Base-by-base conservation (phyloP, 2,329 filamentous ascomycete species). In the Cladobotryum mycophilum region DNA sequence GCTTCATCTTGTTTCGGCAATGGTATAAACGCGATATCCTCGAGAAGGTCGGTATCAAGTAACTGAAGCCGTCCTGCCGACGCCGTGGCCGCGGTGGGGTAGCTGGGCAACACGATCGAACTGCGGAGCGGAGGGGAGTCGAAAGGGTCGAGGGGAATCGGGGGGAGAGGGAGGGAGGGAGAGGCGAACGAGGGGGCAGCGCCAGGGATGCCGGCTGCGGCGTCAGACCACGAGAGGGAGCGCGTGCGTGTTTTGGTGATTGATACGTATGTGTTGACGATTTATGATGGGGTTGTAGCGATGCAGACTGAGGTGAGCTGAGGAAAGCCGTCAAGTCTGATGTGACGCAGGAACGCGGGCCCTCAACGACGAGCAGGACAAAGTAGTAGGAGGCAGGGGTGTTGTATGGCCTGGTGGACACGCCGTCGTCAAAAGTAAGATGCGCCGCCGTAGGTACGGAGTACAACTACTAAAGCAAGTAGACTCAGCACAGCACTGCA, bases 1-100 rank as follows among this genome's bases (percentile, higher is more conserved):
- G 88, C 78, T 96, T 96, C 92, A 97, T 96, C 73, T 80, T 87
- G 72, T 17, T 71, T 72, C 58, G 47, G 51, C 53, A 45, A 54
- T 45, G 20, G 36, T 45, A 15, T 41, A 3, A 13, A 37, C 30
- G 37, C 43, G 17, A 36, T 41, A 22, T 47, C 18, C 41, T 45
- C 41, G 22, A 35, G 42, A n/a, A 52, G 43, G 47, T 52, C 30
- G 22, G 41, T 54, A 25, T 54, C 52, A 20, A 48, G 25, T 38
- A 38, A 43, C 42, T 42, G 52, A 52, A 22, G 34, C 49, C 43
- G 48, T 52, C 48, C 52, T 45, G 53, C 48, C 51, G 45, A 53
- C 48, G 48, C 56, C 45, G 56, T 53, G 53, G 53, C 50, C 49
- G 55, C 55, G 42, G 56, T 57, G 56, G 56, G 53, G 57, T 59